Evolutionary conservation across 2,329 filamentous ascomycete genomes (phyloP), one percentile per base, ranked within the genome.

Genomic region (Talaromyces sp.): DNA sequence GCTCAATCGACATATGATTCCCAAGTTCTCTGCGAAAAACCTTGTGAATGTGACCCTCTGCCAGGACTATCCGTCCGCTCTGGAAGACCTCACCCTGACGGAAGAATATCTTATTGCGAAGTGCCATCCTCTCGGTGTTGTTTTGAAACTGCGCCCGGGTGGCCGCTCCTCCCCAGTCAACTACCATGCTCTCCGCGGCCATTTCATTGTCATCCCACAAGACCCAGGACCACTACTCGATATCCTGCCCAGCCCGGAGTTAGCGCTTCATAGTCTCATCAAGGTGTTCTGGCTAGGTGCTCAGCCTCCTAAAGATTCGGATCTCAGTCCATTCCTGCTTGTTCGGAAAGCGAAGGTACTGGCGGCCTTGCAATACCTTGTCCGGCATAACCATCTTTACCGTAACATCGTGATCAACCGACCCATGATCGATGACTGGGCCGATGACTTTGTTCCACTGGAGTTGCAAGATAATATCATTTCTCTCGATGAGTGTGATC

Each of bases 131-230:
- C 14, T 55, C 0, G 48, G 36, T 16, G 9, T 44, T 3, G 16
- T 55, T 32, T 4, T 52, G 44, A 55, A 55, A n/a, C 16, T 55
- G 19, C 48, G 43, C n/a, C 52, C 49, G 8, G 37, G 49, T 0
- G 33, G 47, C 13, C 33, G 16, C 8, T n/a, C 6, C 5, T 35
- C 33, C 9, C 9, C 13, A 13, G 33, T 14, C 2, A 3, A 16
- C 32, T 43, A 58, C 37, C 39, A 32, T 36, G 44, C 47, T 9
- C 7, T 55, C 11, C 55, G 52, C 5, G 52, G 55, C 20, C 49
- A 57, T 48, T 49, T 55, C 16, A 52, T 57, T n/a, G 14, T 55
- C 13, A 49, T 57, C 24, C 52, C 52, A 10, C 52, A 55, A 24
- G 45, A 57, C 19, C 55, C 52, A 2, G 37, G 44, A n/a, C 52